Conservation (phyloP, 2,329 filamentous ascomycete species). For the Neoscytalidium dimidiatum region DNA sequence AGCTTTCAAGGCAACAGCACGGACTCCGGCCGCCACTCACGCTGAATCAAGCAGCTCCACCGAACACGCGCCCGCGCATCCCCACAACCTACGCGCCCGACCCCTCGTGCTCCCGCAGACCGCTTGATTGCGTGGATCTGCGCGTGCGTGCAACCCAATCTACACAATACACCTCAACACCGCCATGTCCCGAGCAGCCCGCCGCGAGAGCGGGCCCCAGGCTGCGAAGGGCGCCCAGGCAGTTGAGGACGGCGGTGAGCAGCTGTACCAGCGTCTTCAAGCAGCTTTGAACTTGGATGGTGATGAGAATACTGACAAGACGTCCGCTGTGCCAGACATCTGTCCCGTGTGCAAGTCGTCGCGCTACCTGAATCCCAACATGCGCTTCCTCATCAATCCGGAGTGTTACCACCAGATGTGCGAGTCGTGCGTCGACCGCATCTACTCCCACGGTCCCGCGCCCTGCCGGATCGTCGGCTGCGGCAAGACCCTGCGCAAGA, state of each 20-base stretch:
- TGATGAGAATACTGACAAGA: slow-evolving; percentile 8
- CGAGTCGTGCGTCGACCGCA: slow-evolving; percentile 89
- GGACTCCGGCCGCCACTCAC: not conserved
- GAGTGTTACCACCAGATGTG: slow-evolving; percentile 99
- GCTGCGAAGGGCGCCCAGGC: slow-evolving; percentile 28
- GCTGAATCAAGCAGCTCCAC: slow-evolving; percentile 14
- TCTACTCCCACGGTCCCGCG: slow-evolving; percentile 89
- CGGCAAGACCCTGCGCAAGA: slow-evolving; percentile 80
- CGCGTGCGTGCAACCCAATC: not conserved
- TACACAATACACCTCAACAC: slow-evolving; percentile 21
- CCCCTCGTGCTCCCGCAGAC: slow-evolving; percentile 8
- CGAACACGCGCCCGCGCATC: slow-evolving; percentile 15
- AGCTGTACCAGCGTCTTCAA: slow-evolving; percentile 16
- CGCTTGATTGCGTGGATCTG: slow-evolving; percentile 14
- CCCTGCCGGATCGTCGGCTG: slow-evolving; percentile 91
- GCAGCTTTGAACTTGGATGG: slow-evolving; percentile 23
- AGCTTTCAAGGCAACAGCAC: not conserved
- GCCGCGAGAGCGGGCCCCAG: slow-evolving; percentile 29
- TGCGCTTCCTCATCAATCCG: slow-evolving; percentile 94
- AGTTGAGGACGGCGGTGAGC: slow-evolving; percentile 40
- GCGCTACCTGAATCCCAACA: slow-evolving; percentile 90
- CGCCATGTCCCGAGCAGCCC: slow-evolving; percentile 36
- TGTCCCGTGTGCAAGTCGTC: slow-evolving; percentile 98
- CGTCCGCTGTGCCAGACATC: slow-evolving; percentile 59
- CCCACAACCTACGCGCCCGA: not conserved